Evolutionary conservation across 2,329 filamentous ascomycete genomes (phyloP).

Genomic region (Hypoxylon sp.): DNA sequence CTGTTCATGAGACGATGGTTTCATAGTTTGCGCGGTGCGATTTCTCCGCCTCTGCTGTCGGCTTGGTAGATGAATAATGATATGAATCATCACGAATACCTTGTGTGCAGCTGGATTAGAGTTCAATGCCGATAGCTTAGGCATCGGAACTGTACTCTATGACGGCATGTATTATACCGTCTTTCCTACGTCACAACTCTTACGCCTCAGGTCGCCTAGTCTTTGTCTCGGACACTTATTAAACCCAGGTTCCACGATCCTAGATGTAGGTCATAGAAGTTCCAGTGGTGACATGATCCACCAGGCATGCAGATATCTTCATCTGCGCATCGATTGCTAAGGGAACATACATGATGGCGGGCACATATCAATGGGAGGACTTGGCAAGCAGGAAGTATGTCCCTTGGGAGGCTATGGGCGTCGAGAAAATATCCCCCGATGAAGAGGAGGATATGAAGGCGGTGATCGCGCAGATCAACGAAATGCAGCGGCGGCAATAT

Average conservation of each 20-base stretch:
- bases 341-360: conserved; percentile 2
- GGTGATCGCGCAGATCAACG: conserved; percentile 27
- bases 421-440: conserved; percentile 21
- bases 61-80: conserved; percentile 5
- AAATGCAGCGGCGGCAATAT: conserved; percentile 29
- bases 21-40: conserved; percentile 6
- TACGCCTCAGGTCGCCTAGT: not conserved
- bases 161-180: conserved; percentile 17
- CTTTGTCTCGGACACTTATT: not conserved
- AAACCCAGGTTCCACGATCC: too few species aligned
- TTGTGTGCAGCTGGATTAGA: conserved; percentile 5
- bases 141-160: conserved; percentile 10
- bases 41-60: not conserved
- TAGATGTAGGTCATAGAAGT: not conserved
- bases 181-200: conserved; percentile 20
- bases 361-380: conserved; percentile 10
- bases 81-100: conserved; percentile 3
- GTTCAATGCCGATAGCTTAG: conserved; percentile 1
- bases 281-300: not conserved
- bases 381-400: conserved; percentile 23
- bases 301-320: not conserved
- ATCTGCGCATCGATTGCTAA: not conserved
- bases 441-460: conserved; percentile 28
- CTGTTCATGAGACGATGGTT: conserved; percentile 4
- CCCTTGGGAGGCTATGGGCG: conserved; percentile 13